Base-by-base conservation (phyloP, 306 rosid species). In the Sicyos baderoa region DNA sequence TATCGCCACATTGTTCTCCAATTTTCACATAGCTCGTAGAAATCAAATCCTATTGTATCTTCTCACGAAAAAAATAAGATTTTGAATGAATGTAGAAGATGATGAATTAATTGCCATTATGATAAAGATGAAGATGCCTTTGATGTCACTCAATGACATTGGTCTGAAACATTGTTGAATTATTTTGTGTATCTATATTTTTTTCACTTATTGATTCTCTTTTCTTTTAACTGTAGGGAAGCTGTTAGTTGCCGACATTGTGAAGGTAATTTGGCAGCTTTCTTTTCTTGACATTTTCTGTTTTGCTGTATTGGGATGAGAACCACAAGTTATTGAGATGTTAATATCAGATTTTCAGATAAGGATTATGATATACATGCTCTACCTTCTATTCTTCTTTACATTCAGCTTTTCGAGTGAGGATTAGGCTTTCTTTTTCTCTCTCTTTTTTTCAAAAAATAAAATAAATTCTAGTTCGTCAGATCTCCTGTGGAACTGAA, bases 211-310 rank as follows among this genome's bases (percentile, higher is more conserved):
- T 11, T 67, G 48, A 63, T 35, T 59, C 74, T 17, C 72, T 65
- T 47, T 75, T 67, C 59, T 54, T 19, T 68, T 48, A 70, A 78
- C 85, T 76, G 75, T 85, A 90, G 95, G 89, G 97, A 90, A 66
- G 95, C 91, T 84, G 95, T 90, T 79, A 87, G 84, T 76, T 90
- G 95, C 85, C 79, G 64, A 66, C 68, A 81, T 73, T 90, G 97
- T 77, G 82, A 86, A 82, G 97, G 95, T 87, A 71, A 87, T 51
- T 63, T 58, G 22, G 66, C 42, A 9, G 49, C 19, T 32, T 73
- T 73, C 61, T 37, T 72, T 65, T 68, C 51, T 74, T 21, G 52
- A 64, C 21, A 40, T 22, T 69, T 74, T 75, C 44, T 37, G 56
- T 22, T 57, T 3, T 61, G 6, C 18, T n/a, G 56, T 42, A 7